Percentiles rank a stretch among this genome's conserved stretches.
Evolutionary conservation across 2,329 filamentous ascomycete species (phyloP).

Genomic region (Coniella vitis): DNA sequence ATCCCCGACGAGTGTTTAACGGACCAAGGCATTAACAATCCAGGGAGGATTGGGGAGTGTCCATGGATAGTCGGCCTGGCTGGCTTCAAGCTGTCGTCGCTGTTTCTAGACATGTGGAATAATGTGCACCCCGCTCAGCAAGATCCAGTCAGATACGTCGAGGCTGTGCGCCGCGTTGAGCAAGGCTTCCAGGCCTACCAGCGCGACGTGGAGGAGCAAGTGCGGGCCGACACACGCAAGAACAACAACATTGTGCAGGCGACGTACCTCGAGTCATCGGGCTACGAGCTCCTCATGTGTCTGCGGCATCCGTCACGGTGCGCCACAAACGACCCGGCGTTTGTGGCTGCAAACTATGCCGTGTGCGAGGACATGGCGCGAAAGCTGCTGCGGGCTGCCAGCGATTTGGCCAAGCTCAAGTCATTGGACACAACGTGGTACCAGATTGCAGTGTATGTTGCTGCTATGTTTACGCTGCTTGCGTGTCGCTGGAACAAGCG

Average conservation of each 20-base stretch:
- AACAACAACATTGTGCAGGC: conserved; percentile 42
- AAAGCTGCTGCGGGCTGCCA: conserved; percentile 55
- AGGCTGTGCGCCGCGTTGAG: conserved; percentile 59
- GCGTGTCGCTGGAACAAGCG: conserved; percentile 64
- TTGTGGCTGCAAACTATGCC: conserved; percentile 55
- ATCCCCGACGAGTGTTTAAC: conserved; percentile 65
- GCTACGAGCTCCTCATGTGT: conserved; percentile 52
- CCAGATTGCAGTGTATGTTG: conserved; percentile 63
- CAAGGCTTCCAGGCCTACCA: conserved; percentile 56
- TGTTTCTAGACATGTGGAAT: conserved; percentile 68
- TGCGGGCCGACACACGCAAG: conserved; percentile 41
- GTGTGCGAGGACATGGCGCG: conserved; percentile 61
- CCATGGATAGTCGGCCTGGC: conserved; percentile 60
- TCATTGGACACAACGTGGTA: conserved; percentile 75
- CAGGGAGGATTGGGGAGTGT: conserved; percentile 50
- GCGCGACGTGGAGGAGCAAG: conserved; percentile 54
- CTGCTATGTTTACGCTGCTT: conserved; percentile 66
- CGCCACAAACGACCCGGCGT: conserved; percentile 43
- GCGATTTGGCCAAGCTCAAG: conserved; percentile 55
- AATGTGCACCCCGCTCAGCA: conserved; percentile 67
- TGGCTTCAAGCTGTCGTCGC: conserved; percentile 56
- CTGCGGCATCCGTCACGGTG: conserved; percentile 57
- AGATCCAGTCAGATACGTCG: conserved; percentile 55
- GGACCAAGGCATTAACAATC: conserved; percentile 53
- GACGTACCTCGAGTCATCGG: conserved; percentile 47